phyloP scores from a whole-genome alignment of 2,329 filamentous ascomycete species.

The Alternaria arborescens region DNA sequence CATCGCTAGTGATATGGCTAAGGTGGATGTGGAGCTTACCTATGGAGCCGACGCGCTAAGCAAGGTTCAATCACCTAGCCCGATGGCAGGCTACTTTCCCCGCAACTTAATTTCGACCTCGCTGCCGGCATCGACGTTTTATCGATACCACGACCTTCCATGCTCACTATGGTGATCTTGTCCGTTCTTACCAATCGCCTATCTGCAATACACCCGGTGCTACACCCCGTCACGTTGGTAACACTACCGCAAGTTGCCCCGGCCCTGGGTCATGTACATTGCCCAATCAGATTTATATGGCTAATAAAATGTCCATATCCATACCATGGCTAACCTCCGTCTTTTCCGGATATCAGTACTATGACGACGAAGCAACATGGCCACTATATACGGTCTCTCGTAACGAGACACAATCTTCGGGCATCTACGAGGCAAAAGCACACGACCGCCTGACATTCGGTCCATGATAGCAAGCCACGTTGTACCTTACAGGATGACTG shows the following conservation, averaged over 20 bases:
- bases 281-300: background rate
- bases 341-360: background rate
- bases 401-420: background rate
- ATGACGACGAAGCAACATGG: background rate
- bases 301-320: conserved; percentile 4
- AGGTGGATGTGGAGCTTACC: background rate
- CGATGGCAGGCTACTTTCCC: conserved; percentile 4
- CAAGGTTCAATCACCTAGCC: conserved; percentile 7
- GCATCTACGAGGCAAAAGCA: background rate
- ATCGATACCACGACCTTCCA: background rate
- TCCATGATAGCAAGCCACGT: background rate
- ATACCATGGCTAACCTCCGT: background rate
- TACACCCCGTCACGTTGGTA: conserved; percentile 2
- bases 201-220: background rate
- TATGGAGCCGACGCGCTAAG: conserved; percentile 4
- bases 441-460: background rate
- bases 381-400: background rate
- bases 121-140: background rate
- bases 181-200: background rate
- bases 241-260: conserved; percentile 5
- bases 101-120: conserved; percentile 9
- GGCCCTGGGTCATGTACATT: background rate
- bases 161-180: background rate
- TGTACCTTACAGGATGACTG: background rate
- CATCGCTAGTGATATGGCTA: background rate